phyloP scores from a whole-genome alignment of 202 grass and related monocot species.

The Setaria italica region DNA sequence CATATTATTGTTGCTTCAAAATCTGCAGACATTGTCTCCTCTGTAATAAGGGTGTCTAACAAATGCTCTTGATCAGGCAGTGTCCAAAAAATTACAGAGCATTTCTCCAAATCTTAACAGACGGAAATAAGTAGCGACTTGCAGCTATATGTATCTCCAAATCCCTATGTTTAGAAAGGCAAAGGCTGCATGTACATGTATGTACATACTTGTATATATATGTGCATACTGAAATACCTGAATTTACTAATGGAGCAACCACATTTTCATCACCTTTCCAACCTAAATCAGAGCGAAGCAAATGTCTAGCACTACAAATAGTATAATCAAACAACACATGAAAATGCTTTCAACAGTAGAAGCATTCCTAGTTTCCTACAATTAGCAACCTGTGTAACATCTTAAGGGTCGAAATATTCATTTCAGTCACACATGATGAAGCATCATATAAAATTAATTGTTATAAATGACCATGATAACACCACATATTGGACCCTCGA shows the following conservation, averaged over 20 bases:
- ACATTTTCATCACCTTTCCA: constrained; percentile 1
- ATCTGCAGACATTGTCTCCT: background rate
- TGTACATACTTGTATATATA: background rate
- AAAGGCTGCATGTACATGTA: background rate
- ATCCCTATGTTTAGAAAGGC: background rate
- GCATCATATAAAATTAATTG: background rate
- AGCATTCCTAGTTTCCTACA: background rate
- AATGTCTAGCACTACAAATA: background rate
- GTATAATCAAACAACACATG: constrained; percentile 1
- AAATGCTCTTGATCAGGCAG: background rate
- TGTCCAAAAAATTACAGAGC: background rate
- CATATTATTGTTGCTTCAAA: background rate
- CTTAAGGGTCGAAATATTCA: background rate
- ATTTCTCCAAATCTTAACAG: background rate
- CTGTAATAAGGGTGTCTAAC: background rate
- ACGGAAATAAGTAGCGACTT: background rate
- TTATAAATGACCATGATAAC: background rate
- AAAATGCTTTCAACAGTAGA: background rate
- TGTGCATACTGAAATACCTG: background rate
- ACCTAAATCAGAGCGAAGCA: constrained; percentile 10
- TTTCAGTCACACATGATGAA: background rate
- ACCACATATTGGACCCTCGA: background rate
- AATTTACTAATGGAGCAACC: background rate
- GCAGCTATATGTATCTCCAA: background rate
- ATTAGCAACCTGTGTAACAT: constrained; percentile 5